Evolutionary conservation across 495 filamentous ascomycete species (phyloP).

Genomic region (Trypethelium eluteriae): DNA sequence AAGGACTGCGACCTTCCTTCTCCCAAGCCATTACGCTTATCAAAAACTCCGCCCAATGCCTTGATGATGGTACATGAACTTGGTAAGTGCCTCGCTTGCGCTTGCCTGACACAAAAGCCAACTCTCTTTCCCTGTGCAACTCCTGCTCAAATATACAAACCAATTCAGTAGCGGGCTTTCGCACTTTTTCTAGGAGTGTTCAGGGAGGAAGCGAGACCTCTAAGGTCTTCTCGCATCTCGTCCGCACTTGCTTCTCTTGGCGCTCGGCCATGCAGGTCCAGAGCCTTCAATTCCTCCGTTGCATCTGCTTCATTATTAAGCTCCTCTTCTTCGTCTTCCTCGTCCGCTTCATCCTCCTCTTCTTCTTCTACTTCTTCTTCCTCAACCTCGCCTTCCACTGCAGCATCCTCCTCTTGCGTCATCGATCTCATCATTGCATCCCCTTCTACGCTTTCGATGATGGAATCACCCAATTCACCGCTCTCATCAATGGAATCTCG

Average conservation of each 20-base stretch:
- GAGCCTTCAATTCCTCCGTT: slow-evolving; percentile 2
- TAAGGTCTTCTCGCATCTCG: neutral
- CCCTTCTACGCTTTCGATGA: slow-evolving; percentile 31
- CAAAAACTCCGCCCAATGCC: neutral
- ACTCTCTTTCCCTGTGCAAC: neutral
- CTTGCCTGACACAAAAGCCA: neutral
- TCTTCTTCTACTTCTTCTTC: slow-evolving; percentile 37
- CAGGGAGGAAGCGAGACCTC: neutral
- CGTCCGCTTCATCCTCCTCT: slow-evolving; percentile 20
- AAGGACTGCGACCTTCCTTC: neutral
- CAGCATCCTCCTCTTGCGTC: slow-evolving; percentile 30
- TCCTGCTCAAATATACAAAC: neutral
- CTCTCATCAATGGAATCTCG: slow-evolving; percentile 22
- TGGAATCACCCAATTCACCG: slow-evolving; percentile 15
- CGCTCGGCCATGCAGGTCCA: neutral
- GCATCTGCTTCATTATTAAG: slow-evolving; percentile 8
- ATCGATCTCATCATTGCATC: slow-evolving; percentile 26
- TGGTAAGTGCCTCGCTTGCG: neutral
- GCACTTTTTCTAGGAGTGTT: neutral
- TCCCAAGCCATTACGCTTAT: neutral
- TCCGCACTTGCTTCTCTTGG: neutral
- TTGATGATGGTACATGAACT: neutral
- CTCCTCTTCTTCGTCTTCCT: slow-evolving; percentile 16
- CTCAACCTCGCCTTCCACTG: slow-evolving; percentile 37
- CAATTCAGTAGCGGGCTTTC: neutral